Base-by-base conservation (phyloP, 2,329 filamentous ascomycete species). In the Aspergillus versicolor region DNA sequence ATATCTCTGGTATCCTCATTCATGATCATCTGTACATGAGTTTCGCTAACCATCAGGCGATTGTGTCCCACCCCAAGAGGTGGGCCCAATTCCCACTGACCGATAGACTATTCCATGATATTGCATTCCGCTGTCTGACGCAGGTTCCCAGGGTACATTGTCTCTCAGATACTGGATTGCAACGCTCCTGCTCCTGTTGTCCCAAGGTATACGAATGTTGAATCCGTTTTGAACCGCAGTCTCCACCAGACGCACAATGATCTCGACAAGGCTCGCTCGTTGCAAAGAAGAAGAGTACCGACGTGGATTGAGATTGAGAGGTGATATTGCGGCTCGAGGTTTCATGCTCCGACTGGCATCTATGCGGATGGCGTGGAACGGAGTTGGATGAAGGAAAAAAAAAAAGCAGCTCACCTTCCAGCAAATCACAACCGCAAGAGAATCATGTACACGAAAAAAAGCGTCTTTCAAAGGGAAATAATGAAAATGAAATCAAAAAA, bases 371-470 rank as follows among this genome's bases (percentile, higher is more conserved):
- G 52, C 40, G 32, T 27, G 22, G 37, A 43, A 52, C 49, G 37
- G 32, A 37, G 21, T 24, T 46, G 30, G 19, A 22, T 30, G 27
- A 30, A 30, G 27, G 27, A 15, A 8, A 44, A 59, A 53, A 42
- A 55, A 55, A 59, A 51, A 56, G 42, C 43, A 40, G 57, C 65
- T 67, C 52, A 67, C 65, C 65, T 67, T 59, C 59, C 48, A 62
- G 58, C 56, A 52, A 49, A 61, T 63, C 63, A 66, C 65, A 60
- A 59, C 59, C 58, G 58, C 62, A 56, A 58, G 54, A 56, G 51
- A 61, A 65, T 59, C 61, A 67, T 67, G 59, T 63, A 66, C 63
- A 66, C 52, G 55, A 61, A 56, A 63, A 61, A 61, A 51, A 47
- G 63, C 55, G 56, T 54, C 57, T 51, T 61, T 40, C 58, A 63